Base-by-base conservation (phyloP, 1,284 basidiomycete genomes). In the Xerocomus nothofagi region DNA sequence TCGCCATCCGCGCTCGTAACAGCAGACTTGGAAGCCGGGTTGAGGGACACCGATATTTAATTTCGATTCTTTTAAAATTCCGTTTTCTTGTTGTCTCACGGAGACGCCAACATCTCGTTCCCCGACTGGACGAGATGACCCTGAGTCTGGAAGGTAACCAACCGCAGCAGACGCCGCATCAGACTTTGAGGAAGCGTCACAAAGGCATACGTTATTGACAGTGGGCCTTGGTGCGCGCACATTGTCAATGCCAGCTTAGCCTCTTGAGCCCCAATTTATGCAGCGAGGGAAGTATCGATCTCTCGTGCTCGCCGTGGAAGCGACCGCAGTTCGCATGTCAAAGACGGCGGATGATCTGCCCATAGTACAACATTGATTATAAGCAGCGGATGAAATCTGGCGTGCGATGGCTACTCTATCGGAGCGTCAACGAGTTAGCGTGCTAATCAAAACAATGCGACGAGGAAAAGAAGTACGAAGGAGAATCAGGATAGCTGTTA, bases 381-480 rank as follows among this genome's bases (percentile, higher is more conserved):
- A 57, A 47, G n/a, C 4, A 39, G 23, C 44, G 38, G 29, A 41
- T n/a, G 30, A 31, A 21, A 50, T 44, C 41, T 46, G 54, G 44
- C 20, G 40, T 53, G 48, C 17, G 37, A 47, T 29, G 37, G 37
- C 15, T 43, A 44, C 31, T 54, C 33, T 47, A 51, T 38, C 44
- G 27, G 15, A 47, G 33, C 36, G 43, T 40, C 12, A 11, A 48
- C 38, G 23, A 37, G 44, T 39, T 14, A 39, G 50, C 29, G 42
- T 47, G 48, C 36, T 45, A 57, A 51, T 50, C 45, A 59, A 60
- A 59, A 52, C 57, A 51, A 27, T 46, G 52, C 20, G 36, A 50
- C 8, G 33, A 46, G 23, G 37, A 47, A 39, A 43, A n/a, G 14
- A 21, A 27, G 55, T 23, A 50, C 33, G 39, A 39, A 39, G 27